phyloP scores from a whole-genome alignment of 2,329 filamentous ascomycete genomes.

The Catunica adiposa region DNA sequence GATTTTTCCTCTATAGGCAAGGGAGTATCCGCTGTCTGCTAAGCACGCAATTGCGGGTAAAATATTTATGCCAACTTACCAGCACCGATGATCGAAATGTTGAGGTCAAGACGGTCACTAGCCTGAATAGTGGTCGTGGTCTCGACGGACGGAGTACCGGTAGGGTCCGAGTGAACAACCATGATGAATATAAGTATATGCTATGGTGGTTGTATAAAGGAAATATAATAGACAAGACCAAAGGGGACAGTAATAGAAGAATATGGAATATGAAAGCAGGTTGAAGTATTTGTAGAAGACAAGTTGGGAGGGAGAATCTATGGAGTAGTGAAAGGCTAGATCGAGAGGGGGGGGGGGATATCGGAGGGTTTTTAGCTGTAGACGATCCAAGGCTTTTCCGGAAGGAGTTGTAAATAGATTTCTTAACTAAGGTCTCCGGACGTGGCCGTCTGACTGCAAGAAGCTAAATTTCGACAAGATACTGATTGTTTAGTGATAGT shows the following conservation, averaged over 20 bases:
- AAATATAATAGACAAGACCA: too few species aligned
- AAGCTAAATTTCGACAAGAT: too few species aligned
- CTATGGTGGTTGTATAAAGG: neutral
- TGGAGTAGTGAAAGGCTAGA: neutral
- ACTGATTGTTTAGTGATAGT: too few species aligned
- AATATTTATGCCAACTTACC: slow-evolving; percentile 21
- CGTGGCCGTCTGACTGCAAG: neutral
- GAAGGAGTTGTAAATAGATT: too few species aligned
- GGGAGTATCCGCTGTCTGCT: too few species aligned
- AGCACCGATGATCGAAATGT: slow-evolving; percentile 36
- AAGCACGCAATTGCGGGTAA: neutral
- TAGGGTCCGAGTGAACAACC: slow-evolving; percentile 11
- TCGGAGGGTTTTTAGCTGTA: neutral
- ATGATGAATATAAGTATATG: slow-evolving; percentile 6
- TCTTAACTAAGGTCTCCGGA: neutral
- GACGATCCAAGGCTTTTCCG: too few species aligned
- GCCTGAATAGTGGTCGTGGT: neutral
- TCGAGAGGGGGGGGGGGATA: neutral
- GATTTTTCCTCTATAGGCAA: slow-evolving; percentile 1
- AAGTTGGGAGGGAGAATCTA: neutral
- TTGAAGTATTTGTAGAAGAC: neutral
- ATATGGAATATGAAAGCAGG: too few species aligned
- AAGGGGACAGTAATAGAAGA: too few species aligned
- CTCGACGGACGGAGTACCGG: slow-evolving; percentile 1
- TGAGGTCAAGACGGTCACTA: slow-evolving; percentile 18